Base-by-base conservation (phyloP, 441 rosid genomes). In the Corymbia calophylla region DNA sequence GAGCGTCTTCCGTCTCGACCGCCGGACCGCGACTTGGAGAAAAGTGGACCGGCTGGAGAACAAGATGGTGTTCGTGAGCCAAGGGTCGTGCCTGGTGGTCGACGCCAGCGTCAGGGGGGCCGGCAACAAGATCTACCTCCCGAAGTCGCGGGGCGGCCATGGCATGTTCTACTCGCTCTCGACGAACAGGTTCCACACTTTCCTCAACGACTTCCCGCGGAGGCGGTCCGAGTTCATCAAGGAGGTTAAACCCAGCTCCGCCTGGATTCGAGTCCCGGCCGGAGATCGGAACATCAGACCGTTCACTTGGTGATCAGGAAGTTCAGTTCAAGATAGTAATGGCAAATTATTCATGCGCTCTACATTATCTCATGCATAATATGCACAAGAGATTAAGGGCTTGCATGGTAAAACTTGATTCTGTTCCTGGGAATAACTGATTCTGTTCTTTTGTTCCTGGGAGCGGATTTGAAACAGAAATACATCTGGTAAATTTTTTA, bases 361-460 rank as follows among this genome's bases (percentile, higher is more conserved):
- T 31, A 68, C 21, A 10, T 53, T 6, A 29, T 62, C 9, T n/a
- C 32, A 14, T 62, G 0, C 70, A 13, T 3, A 31, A 16, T 29
- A 7, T 0, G 19, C 35, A 6, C 2, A 12, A 8, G 18, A 62
- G 0, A 62, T 29, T 29, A 62, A n/a, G n/a, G n/a, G n/a, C n/a
- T n/a, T n/a, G n/a, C n/a, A n/a, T n/a, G n/a, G n/a, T n/a, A n/a
- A n/a, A n/a, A n/a, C n/a, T n/a, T n/a, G n/a, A n/a, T n/a, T n/a
- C n/a, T n/a, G n/a, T n/a, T n/a, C n/a, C n/a, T n/a, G n/a, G n/a
- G n/a, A n/a, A n/a, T n/a, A n/a, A n/a, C n/a, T n/a, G n/a, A n/a
- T n/a, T n/a, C n/a, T n/a, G n/a, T n/a, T n/a, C n/a, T n/a, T n/a
- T n/a, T n/a, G n/a, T n/a, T n/a, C n/a, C n/a, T n/a, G n/a, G n/a